Conservation (phyloP, 208 protist species). For the Leishmania guyanensis region DNA sequence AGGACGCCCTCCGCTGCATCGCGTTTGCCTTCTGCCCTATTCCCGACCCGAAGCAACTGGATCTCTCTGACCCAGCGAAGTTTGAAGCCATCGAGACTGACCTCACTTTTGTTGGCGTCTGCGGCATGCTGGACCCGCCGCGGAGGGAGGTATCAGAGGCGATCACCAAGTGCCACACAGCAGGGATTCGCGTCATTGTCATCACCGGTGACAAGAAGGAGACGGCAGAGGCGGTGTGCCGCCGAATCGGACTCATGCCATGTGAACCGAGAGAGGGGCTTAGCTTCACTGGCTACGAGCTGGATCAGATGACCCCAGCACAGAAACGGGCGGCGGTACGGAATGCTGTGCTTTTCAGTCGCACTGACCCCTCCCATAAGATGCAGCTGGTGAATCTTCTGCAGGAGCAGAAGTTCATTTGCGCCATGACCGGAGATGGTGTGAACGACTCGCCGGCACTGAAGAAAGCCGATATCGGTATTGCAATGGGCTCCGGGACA, state of each 20-base stretch:
- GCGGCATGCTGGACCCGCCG: constrained; percentile 95
- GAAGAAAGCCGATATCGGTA: constrained; percentile 98
- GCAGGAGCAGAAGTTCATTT: constrained; percentile 84
- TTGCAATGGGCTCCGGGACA: constrained; percentile 98
- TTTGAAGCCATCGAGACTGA: constrained; percentile 86
- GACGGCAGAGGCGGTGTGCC: constrained; percentile 96
- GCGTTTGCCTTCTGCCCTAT: constrained; percentile 28
- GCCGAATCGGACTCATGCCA: constrained; percentile 93
- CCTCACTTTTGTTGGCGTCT: constrained; percentile 89
- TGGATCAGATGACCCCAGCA: constrained; percentile 62
- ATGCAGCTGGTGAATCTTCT: constrained; percentile 84
- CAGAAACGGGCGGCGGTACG: constrained; percentile 62
- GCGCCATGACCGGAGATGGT: constrained; percentile 92
- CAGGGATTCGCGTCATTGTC: constrained; percentile 97
- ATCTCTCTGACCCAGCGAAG: constrained; percentile 53
- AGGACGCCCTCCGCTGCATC: constrained; percentile 77
- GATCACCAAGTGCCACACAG: constrained; percentile 89
- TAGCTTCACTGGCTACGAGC: constrained; percentile 78
- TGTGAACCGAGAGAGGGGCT: constrained; percentile 32
- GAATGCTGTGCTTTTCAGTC: constrained; percentile 78
- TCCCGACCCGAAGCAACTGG: constrained; percentile 26
- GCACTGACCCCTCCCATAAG: constrained; percentile 88
- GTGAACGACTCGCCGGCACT: constrained; percentile 97
- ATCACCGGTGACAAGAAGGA: constrained; percentile 97
- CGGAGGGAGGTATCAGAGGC: constrained; percentile 89